Base-by-base conservation (phyloP, 192 early-diverging fungal species). In the Podila minutissima region DNA sequence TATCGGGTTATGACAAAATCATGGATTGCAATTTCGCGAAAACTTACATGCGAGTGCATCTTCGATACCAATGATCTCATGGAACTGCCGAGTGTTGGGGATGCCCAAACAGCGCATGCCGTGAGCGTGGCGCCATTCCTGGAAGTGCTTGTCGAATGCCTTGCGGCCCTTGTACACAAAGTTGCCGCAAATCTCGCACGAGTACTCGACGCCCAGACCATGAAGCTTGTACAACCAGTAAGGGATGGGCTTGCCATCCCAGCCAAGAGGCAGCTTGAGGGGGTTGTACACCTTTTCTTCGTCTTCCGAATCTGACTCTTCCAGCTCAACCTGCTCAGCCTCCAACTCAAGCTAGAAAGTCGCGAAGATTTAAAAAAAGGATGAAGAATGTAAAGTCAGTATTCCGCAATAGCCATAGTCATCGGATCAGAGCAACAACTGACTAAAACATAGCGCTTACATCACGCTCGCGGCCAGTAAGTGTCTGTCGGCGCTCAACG, bases 211-310 rank as follows among this genome's bases (percentile, higher is more conserved):
- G 15, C 95, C 95, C 63, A 99, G 84, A 7, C 97, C 97, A 75
- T 98, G 97, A 59, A 99, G 86, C 84, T 98, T 98, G 89, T 95
- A 99, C 33, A 99, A 86, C 97, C 97, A 99, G 81, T 95, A 99
- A 22, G 97, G 97, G 84, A 99, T 99, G 22, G 97, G 97, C 82
- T 99, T 99, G 41, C 97, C 97, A 78, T 99, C 97, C 95, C 95
- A 98, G 15, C 96, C 97, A 62, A 99, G 76, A 2, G 97, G 97
- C 58, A 99, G 78, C 66, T 98, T 99, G 19, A 98, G 88, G 22
- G 97, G 97, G 68, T 99, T 99, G 79, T 99, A 99, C 55, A 96
- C 92, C 75, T 96, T 94, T 62, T 96, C 95, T 37, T 96, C 94
- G 22, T 94, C 92, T 37, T 93, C 94, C 1, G 88, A 89, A 15